These are phyloP conservation scores for Hirschioporus abietinus DNA, from an alignment of 768 basidiomycete species.

Conservation along the genomic window DNA sequence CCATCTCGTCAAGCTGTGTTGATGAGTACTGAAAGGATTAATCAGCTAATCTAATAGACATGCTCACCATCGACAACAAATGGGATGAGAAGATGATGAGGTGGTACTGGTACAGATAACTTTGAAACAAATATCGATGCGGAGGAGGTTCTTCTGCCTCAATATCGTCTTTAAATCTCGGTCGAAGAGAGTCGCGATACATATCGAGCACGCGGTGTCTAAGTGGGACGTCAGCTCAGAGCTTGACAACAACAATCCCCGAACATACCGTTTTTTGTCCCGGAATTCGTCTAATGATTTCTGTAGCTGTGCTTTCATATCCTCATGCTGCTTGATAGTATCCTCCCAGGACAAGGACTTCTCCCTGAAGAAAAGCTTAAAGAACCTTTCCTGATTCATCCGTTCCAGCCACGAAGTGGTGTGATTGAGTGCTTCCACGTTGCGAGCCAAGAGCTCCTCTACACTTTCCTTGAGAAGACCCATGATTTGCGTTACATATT, in stretches of 20 bases:
- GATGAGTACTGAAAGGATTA: background rate
- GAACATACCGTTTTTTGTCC: conserved; percentile 42
- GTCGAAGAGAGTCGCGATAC: conserved; percentile 48
- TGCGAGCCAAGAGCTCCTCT: conserved; percentile 42
- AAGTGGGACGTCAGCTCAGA: background rate
- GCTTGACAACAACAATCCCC: background rate
- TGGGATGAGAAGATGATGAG: conserved; percentile 32
- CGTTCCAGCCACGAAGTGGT: conserved; percentile 47
- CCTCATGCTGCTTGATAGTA: conserved; percentile 32
- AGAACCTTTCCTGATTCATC: conserved; percentile 26
- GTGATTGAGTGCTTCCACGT: conserved; percentile 34
- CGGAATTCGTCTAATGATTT: conserved; percentile 41
- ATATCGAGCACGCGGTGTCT: conserved; percentile 55
- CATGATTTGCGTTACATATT: conserved; percentile 38
- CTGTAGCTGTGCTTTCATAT: conserved; percentile 31
- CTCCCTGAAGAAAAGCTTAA: conserved; percentile 29
- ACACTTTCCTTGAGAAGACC: conserved; percentile 48
- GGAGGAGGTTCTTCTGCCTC: conserved; percentile 38
- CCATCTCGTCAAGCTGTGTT: conserved; percentile 50
- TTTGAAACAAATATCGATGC: conserved; percentile 68
- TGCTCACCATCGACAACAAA: conserved; percentile 30
- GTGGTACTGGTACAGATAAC: conserved; percentile 66
- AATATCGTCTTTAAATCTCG: conserved; percentile 19
- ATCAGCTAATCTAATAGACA: background rate
- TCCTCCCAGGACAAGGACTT: conserved; percentile 27